phyloP scores from a whole-genome alignment of 257 asterid genomes.

The Nicotiana attenuata region DNA sequence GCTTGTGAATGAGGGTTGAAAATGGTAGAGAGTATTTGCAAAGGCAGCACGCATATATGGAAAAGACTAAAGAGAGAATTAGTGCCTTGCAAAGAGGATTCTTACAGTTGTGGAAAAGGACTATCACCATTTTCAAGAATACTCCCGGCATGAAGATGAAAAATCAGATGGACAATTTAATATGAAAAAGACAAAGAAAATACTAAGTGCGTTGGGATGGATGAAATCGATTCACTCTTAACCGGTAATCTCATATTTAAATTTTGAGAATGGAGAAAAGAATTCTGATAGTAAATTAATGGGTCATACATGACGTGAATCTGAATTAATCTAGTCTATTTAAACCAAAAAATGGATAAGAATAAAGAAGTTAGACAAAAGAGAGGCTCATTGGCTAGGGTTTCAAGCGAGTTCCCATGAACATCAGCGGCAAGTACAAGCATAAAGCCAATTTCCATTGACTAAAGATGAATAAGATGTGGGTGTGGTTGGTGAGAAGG shows the following conservation, averaged over 20 bases:
- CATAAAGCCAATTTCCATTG: background rate
- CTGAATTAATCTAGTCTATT: no score
- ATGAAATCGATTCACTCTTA: no score
- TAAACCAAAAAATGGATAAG: background rate
- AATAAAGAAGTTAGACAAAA: background rate
- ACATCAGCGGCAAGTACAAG: constrained; percentile 16
- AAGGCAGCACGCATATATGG: constrained; percentile 50
- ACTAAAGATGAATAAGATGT: background rate
- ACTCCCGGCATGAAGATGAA: background rate
- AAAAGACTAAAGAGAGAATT: constrained; percentile 5
- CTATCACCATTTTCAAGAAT: constrained; percentile 2
- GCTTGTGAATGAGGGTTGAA: background rate
- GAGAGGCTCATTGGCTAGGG: background rate
- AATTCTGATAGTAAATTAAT: no score
- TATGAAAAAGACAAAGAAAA: no score
- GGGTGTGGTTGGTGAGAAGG: background rate
- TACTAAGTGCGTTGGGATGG: no score
- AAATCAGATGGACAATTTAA: background rate
- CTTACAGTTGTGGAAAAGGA: constrained; percentile 21
- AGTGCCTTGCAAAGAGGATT: background rate
- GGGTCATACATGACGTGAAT: no score
- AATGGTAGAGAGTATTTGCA: background rate
- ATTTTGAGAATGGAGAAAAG: no score
- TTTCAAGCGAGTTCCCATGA: constrained; percentile 4
- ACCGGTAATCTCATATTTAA: no score